Evolutionary conservation across 2,329 filamentous ascomycete genomes (phyloP), one percentile per base, ranked within the genome.

Genomic region (Fusarium siculi): DNA sequence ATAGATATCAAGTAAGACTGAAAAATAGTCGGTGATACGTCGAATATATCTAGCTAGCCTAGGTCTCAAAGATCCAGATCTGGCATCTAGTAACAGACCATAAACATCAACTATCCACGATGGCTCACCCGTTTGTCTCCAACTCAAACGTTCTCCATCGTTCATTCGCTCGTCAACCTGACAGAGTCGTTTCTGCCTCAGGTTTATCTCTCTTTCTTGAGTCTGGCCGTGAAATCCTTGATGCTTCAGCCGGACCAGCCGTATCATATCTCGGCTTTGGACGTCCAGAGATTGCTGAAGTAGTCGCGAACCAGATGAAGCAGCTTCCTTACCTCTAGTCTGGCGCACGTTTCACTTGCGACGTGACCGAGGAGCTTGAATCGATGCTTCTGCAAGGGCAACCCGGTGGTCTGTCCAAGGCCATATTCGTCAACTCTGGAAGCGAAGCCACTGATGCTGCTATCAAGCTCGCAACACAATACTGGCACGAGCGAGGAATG

Each of bases 401-500:
- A 19, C 63, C 36, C 14, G 49, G 63, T 36, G 49, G 49, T 9
- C 32, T 64, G 11, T 56, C 36, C 16, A 56, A 64, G n/a, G 63
- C 42, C 49, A 64, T 43, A 19, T 49, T 64, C 21, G 40, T 66
- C 37, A 49, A 56, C 32, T 49, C 49, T 23, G 49, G 60, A 19
- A 65, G 60, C 5, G 32, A 66, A n/a, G 50, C 43, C 19, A 65
- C 43, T 14, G 25, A 57, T 43, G 25, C 49, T 34, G 37, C 49
- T 18, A 49, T 57, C 32, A 57, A 57, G 30, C 63, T 49, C 9
- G 60, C 43, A n/a, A 43, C 43, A 9, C 37, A 57, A 70, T 88
- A 87, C 70, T 85, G 81, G 69, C 77, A 82, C 23, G 85, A 87
- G 54, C 77, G 76, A 7, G 79, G 79, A 14, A 74, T 84, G 59